Evolutionary conservation across 768 basidiomycete species (phyloP).

Genomic region (Psilocybe tampanensis): DNA sequence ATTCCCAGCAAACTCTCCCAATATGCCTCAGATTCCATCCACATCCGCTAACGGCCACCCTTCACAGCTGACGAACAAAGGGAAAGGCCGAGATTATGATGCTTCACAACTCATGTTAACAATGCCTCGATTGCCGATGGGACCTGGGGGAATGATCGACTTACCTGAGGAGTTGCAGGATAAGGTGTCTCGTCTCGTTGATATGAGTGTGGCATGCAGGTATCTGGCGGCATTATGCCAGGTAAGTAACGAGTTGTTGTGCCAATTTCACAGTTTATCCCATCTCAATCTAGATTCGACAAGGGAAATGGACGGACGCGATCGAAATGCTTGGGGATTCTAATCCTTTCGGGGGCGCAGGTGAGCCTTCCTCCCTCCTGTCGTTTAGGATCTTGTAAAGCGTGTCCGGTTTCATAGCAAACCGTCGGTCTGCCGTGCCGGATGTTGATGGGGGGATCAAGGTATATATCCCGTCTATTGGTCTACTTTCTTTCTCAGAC

Average conservation of each 20-base stretch:
- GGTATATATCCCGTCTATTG: slow-evolving; percentile 39
- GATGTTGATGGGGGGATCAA: slow-evolving; percentile 95
- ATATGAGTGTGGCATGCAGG: slow-evolving; percentile 94
- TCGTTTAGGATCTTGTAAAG: neutral
- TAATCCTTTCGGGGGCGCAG: slow-evolving; percentile 81
- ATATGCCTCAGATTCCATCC: slow-evolving; percentile 34
- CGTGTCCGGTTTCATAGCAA: slow-evolving; percentile 35
- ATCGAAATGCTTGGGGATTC: slow-evolving; percentile 92
- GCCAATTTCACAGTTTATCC: no score
- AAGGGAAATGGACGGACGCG: slow-evolving; percentile 92
- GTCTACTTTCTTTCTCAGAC: neutral
- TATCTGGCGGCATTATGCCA: slow-evolving; percentile 97
- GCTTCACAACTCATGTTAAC: slow-evolving; percentile 32
- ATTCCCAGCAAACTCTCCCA: slow-evolving; percentile 59
- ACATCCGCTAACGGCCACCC: slow-evolving; percentile 45
- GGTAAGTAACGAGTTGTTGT: slow-evolving; percentile 56
- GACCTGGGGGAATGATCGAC: slow-evolving; percentile 71
- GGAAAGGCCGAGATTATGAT: slow-evolving; percentile 64
- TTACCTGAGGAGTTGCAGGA: slow-evolving; percentile 66
- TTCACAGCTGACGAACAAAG: slow-evolving; percentile 43
- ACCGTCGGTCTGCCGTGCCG: slow-evolving; percentile 70
- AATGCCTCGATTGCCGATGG: slow-evolving; percentile 66
- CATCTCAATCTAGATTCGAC: slow-evolving; percentile 56
- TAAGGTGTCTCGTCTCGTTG: slow-evolving; percentile 76
- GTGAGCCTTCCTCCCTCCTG: slow-evolving; percentile 32